Base-by-base conservation (phyloP, 2,329 filamentous ascomycete genomes). In the Cladosporium sphaerospermum region DNA sequence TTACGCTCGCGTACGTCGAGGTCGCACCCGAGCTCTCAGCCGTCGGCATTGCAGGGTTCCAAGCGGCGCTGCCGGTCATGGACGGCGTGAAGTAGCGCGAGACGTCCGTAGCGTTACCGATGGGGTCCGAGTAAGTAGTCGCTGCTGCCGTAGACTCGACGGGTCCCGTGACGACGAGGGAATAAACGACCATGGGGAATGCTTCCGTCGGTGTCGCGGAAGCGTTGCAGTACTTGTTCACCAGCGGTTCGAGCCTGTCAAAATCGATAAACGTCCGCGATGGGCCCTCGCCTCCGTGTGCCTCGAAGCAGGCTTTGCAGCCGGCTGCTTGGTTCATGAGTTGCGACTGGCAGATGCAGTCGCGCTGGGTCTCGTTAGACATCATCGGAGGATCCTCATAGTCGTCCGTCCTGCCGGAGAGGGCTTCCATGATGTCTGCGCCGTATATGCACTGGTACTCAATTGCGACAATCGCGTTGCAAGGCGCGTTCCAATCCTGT, bases 91-190 rank as follows among this genome's bases (percentile, higher is more conserved):
- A 65, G 51, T 66, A 66, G 9, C 56, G 53, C 36, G 59, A 61
- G n/a, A 64, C 61, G 6, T 55, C 64, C 13, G 64, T 66, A 45
- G 57, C 55, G 49, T 62, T 63, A 19, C 59, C 62, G 31, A 66
- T 58, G 8, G 64, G 60, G 48, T 66, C 64, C 23, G 59, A 60
- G 49, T 59, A 57, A 4, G 57, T 53, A 13, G 51, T 46, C 11
- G 52, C 43, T 5, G 45, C 40, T 10, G n/a, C 37, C n/a, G 39
- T 10, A 14, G 37, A 19, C 11, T 41, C 16, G 11, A 14, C 13
- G 36, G 36, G 36, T 14, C 11, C 19, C 8, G 31, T 28, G 13
- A 14, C 31, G 23, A 11, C 23, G 9, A 44, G 19, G 16, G 32
- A 23, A 5, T 7, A 6, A 4, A 28, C 10, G 23, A 44, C 19